Conservation (phyloP, 371 early-diverging fungal species). For the Haplosporangium sp. region DNA sequence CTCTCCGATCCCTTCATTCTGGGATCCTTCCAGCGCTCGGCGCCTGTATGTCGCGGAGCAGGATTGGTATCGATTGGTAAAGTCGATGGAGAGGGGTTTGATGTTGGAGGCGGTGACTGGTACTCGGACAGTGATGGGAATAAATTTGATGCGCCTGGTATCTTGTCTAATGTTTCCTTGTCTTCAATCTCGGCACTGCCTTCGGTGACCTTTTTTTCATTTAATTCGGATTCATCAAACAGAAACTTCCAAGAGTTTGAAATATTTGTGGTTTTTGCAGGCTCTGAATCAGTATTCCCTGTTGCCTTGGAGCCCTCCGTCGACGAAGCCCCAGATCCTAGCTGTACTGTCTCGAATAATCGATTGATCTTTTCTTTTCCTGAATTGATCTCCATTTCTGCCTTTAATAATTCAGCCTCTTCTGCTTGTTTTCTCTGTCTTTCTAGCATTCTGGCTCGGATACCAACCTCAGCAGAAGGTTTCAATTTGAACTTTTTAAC, state of each 20-base stretch:
- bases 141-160: slow-evolving; percentile 37
- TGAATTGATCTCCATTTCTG: slow-evolving; percentile 13
- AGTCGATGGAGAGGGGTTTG: neutral
- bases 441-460: slow-evolving; percentile 32
- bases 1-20: slow-evolving; percentile 39
- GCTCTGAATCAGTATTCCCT: neutral
- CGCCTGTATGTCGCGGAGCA: neutral
- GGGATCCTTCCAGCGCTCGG: slow-evolving; percentile 48
- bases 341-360: slow-evolving; percentile 34
- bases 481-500: slow-evolving; percentile 44
- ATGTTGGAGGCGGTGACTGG: neutral
- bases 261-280: neutral
- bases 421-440: slow-evolving; percentile 20
- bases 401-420: slow-evolving; percentile 11
- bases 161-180: slow-evolving; percentile 35
- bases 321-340: neutral
- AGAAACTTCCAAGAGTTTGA: slow-evolving; percentile 50
- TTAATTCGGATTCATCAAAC: slow-evolving; percentile 50
- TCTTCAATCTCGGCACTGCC: neutral
- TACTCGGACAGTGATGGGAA: slow-evolving; percentile 36
- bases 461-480: slow-evolving; percentile 51
- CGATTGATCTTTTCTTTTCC: slow-evolving; percentile 29
- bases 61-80: neutral
- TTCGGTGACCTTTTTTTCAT: slow-evolving; percentile 5
- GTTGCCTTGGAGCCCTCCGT: neutral